phyloP scores from a whole-genome alignment of 2,329 filamentous ascomycete species.

The Trichoderma sp. region DNA sequence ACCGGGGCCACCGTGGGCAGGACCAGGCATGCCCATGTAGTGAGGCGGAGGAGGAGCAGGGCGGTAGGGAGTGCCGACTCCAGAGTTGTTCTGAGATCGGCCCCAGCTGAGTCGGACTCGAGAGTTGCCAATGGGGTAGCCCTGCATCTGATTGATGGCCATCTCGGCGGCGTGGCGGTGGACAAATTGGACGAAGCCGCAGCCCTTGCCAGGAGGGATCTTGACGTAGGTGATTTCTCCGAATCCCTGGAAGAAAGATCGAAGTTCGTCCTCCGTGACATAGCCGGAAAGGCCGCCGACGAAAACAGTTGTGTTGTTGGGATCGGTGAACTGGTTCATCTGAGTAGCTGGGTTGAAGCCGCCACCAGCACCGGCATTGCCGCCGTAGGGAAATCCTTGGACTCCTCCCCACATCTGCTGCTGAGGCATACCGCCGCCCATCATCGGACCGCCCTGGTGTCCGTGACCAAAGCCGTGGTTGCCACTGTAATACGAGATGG shows the following conservation, averaged over 20 bases:
- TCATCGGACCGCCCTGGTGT: slow-evolving; percentile 45
- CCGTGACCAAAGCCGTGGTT: slow-evolving; percentile 43
- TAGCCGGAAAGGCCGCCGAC: slow-evolving; percentile 96
- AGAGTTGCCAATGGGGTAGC: slow-evolving; percentile 98
- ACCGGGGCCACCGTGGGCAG: slow-evolving; percentile 39
- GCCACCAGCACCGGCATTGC: slow-evolving; percentile 24
- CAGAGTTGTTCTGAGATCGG: slow-evolving; percentile 98
- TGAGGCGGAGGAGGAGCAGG: slow-evolving; percentile 71
- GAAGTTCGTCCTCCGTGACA: slow-evolving; percentile 98
- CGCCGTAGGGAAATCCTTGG: slow-evolving; percentile 39
- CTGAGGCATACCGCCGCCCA: slow-evolving; percentile 43
- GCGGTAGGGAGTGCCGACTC: slow-evolving; percentile 93
- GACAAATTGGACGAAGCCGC: slow-evolving; percentile 98
- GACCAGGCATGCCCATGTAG: slow-evolving; percentile 50
- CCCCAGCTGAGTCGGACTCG: slow-evolving; percentile 97
- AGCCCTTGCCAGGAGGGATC: slow-evolving; percentile 98
- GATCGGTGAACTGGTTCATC: slow-evolving; percentile 99
- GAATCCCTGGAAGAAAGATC: slow-evolving; percentile 99
- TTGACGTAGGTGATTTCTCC: slow-evolving; percentile 99
- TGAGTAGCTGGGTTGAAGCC: slow-evolving; percentile 49
- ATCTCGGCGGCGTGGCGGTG: slow-evolving; percentile 98
- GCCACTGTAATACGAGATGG: slow-evolving; percentile 26
- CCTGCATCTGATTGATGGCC: slow-evolving; percentile 99
- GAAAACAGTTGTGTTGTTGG: slow-evolving; percentile 99
- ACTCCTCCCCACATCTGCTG: slow-evolving; percentile 44